Evolutionary conservation across 768 basidiomycete genomes (phyloP), one percentile per base, ranked within the genome.

Genomic region (Botryobasidium botryosum): DNA sequence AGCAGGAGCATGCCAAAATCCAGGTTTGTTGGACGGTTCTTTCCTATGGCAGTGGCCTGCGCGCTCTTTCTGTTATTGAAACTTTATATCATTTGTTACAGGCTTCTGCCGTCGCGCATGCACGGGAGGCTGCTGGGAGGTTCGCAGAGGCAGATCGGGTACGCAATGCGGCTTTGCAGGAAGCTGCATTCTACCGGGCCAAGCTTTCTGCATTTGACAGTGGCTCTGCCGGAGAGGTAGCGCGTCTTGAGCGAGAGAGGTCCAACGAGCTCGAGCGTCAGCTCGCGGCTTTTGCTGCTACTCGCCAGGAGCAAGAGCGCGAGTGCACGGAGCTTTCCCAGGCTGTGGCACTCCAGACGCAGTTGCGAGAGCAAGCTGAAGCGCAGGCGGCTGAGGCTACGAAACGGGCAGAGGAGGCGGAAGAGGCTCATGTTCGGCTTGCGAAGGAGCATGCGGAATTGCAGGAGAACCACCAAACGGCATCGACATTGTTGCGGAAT

Each of bases 171-270:
- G 94, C 94, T 1, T 62, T 83, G 6, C 86, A 97, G 60, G 94
- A 99, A 61, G 83, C 91, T 2, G 86, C 90, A 1, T 96, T 82
- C 64, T 94, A 90, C 58, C 85, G 91, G 40, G 85, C 91, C 38
- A 96, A 97, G 62, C 65, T 92, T n/a, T 71, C 77, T 2, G 88
- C 92, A 0, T 62, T 86, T 41, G 94, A 97, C 58, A 63, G 71
- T 1, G 68, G 71, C 35, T 71, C 75, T 15, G 70, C 77, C 7
- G 56, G 63, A 5, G 90, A 92, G 27, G 55, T 75, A 2, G 62
- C 67, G 26, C 76, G 76, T 24, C 57, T 91, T 5, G 90, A 94
- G 51, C 74, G 77, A 8, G 81, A 87, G 40, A 83, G 88, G 29
- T 61, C 77, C 17, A 56, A 66, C 15, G 77, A 83, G 31, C 69